These are phyloP conservation scores for Tulasnella sp. DNA, from an alignment of 768 basidiomycete genomes.

Conservation along the genomic window DNA sequence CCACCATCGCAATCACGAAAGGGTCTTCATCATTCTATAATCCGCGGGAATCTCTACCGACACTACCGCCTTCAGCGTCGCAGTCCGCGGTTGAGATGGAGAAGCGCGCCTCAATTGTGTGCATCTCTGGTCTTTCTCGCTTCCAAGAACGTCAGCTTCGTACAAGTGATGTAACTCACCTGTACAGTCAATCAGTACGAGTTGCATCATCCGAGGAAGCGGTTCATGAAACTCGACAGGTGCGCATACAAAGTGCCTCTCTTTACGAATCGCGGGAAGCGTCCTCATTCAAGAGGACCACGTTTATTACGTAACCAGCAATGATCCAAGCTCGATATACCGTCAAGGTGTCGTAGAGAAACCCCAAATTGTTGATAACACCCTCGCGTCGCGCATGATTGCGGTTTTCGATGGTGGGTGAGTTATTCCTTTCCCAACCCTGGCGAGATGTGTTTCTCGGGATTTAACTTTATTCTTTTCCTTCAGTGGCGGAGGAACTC, in stretches of 20 bases:
- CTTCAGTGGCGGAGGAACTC: constrained; percentile 87
- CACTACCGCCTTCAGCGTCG: constrained; percentile 57
- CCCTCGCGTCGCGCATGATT: constrained; percentile 95
- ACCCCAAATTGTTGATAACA: constrained; percentile 99
- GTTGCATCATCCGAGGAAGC: constrained; percentile 92
- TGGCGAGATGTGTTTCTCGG: not conserved
- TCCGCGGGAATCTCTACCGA: constrained; percentile 22
- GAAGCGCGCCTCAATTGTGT: constrained; percentile 93
- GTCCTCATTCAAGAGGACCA: not conserved
- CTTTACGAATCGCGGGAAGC: not conserved
- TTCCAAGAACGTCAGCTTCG: not conserved
- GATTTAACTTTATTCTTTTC: not conserved
- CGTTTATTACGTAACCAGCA: constrained; percentile 55
- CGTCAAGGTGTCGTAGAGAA: constrained; percentile 98
- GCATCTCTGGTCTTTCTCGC: constrained; percentile 44
- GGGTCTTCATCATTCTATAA: constrained; percentile 7
- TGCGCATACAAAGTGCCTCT: constrained; percentile 40
- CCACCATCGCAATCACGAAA: not conserved
- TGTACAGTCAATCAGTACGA: constrained; percentile 89
- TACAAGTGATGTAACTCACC: too few relatives aligned
- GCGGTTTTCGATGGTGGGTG: constrained; percentile 99
- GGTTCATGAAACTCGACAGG: constrained; percentile 99
- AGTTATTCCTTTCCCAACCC: constrained; percentile 45
- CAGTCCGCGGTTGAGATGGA: constrained; percentile 99
- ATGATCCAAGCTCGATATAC: constrained; percentile 97